These are phyloP conservation scores for Simmondsia chinensis DNA, from an alignment of 148 eudicot genomes.

Conservation along the genomic window DNA sequence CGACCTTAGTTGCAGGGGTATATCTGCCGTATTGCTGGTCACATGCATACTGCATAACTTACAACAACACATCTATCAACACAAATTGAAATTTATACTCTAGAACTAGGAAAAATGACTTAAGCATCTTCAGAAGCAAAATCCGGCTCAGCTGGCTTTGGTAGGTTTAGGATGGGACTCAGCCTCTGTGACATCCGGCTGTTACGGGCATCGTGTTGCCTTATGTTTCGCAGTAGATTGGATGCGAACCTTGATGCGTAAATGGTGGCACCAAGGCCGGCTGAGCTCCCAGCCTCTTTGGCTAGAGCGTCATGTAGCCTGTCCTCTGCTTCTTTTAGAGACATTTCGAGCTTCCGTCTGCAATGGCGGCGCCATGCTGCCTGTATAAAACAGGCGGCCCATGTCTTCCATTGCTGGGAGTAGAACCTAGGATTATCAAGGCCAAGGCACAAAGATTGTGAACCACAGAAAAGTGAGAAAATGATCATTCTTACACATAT, in stretches of 20 bases:
- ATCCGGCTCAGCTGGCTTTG: conserved; percentile 61
- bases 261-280: conserved; percentile 50
- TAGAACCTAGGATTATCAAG: conserved; percentile 29
- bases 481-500: background rate
- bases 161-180: conserved; percentile 35
- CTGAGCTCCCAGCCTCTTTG: conserved; percentile 31
- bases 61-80: too few relatives aligned
- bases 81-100: too few relatives aligned
- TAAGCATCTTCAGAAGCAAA: conserved; percentile 29
- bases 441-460: background rate
- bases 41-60: too few relatives aligned
- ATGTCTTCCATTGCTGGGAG: conserved; percentile 67
- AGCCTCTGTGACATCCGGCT: conserved; percentile 18
- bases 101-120: conserved; percentile 1
- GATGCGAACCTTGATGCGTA: conserved; percentile 60
- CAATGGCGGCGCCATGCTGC: conserved; percentile 55
- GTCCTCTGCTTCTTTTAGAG: conserved; percentile 41
- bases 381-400: conserved; percentile 70
- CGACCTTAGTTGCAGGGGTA: too few relatives aligned
- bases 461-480: background rate
- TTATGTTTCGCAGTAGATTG: conserved; percentile 33
- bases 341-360: conserved; percentile 38
- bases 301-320: conserved; percentile 26
- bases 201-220: conserved; percentile 16
- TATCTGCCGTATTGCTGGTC: too few relatives aligned